Conservation (phyloP, 169 alveolate species). For the Babesia ovis region DNA sequence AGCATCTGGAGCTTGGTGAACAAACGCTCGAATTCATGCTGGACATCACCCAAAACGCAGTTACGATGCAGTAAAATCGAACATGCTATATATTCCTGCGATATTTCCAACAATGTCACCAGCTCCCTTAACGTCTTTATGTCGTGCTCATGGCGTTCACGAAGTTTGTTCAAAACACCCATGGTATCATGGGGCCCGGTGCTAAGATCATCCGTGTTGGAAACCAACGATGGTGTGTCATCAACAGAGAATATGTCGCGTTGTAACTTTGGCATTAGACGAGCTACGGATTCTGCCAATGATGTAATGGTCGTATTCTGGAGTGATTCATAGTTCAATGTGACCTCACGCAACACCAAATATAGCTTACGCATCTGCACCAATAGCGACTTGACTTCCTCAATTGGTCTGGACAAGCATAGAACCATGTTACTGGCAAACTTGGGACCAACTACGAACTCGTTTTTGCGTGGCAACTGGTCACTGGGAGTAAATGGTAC, state of each 20-base stretch:
- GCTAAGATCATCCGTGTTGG: background rate
- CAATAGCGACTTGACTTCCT: slow-evolving; percentile 12
- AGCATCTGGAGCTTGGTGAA: slow-evolving; percentile 17
- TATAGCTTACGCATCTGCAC: slow-evolving; percentile 26
- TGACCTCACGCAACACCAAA: slow-evolving; percentile 16
- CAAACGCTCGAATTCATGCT: slow-evolving; percentile 52
- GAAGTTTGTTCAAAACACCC: background rate
- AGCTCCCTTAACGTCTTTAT: slow-evolving; percentile 32
- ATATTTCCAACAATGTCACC: slow-evolving; percentile 41
- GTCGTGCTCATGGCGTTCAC: slow-evolving; percentile 34
- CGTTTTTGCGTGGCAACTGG: slow-evolving; percentile 39
- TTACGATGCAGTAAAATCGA: slow-evolving; percentile 36
- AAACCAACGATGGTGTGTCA: background rate
- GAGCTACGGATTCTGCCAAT: slow-evolving; percentile 15
- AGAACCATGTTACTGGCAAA: slow-evolving; percentile 34
- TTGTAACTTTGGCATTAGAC: slow-evolving; percentile 23
- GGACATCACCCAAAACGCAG: slow-evolving; percentile 42
- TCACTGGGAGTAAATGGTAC: slow-evolving; percentile 15
- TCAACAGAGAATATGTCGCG: slow-evolving; percentile 36
- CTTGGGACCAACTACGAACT: slow-evolving; percentile 57
- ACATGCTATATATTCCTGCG: slow-evolving; percentile 61
- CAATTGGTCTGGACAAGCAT: slow-evolving; percentile 12
- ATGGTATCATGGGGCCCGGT: background rate
- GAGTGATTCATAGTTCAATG: slow-evolving; percentile 27
- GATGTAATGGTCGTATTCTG: background rate